Evolutionary conservation across 305 asterid genomes (phyloP).

Genomic region (Solanum hybrid): DNA sequence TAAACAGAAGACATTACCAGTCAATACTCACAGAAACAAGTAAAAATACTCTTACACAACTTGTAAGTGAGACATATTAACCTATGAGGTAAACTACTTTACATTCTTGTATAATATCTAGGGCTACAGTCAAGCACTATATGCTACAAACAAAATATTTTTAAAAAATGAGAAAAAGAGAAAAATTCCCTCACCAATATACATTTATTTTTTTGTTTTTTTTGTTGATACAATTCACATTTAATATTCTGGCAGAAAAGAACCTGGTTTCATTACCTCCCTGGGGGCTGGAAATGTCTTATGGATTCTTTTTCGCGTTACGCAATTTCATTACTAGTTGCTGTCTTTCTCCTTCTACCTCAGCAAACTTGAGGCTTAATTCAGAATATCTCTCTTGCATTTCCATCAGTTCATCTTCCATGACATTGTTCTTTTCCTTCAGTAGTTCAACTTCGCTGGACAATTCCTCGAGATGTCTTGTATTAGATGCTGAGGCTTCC

Average conservation of each 20-base stretch:
- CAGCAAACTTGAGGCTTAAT: constrained; percentile 93
- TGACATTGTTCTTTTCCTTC: constrained; percentile 45
- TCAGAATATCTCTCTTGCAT: constrained; percentile 95
- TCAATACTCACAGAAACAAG: not conserved
- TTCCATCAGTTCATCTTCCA: constrained; percentile 79
- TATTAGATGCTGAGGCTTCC: constrained; percentile 1
- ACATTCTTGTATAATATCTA: constrained; percentile 1
- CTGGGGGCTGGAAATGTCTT: constrained; percentile 19
- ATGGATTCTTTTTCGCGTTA: constrained; percentile 48
- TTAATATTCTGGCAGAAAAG: not conserved
- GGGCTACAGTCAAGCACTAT: not conserved
- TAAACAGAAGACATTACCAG: not conserved
- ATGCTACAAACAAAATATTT: not conserved
- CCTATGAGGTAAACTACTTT: not conserved
- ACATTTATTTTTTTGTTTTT: not conserved
- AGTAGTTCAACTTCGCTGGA: constrained; percentile 31
- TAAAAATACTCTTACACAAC: not conserved
- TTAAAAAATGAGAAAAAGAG: not conserved
- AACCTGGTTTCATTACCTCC: not conserved
- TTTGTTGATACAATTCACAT: not conserved
- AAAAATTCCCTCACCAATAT: not conserved
- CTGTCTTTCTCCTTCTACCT: constrained; percentile 94
- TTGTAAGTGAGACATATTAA: not conserved
- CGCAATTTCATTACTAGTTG: constrained; percentile 89
- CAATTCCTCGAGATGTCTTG: constrained; percentile 17